Percentiles rank a stretch among this genome's conserved stretches.
phyloP scores from a whole-genome alignment of 192 early-diverging fungal species.

The Obelidium mucronatum region DNA sequence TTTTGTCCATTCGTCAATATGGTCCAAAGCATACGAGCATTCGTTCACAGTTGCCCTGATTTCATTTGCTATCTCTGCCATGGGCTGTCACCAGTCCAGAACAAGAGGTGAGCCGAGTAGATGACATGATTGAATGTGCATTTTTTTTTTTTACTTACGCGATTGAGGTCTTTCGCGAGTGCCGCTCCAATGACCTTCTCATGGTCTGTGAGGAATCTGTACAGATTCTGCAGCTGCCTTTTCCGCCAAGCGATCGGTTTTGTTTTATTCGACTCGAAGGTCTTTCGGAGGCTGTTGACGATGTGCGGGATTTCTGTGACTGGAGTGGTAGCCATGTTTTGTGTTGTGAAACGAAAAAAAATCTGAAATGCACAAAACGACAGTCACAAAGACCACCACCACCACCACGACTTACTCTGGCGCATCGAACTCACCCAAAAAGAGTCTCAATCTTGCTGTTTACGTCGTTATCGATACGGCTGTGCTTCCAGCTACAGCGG shows the following conservation, averaged over 20 bases:
- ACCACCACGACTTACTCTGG: not conserved
- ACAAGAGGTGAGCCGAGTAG: conserved; percentile 27
- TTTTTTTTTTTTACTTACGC: conserved; percentile 41
- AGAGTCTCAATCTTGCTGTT: conserved; percentile 34
- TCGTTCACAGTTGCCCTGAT: conserved; percentile 32
- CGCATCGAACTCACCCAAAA: not conserved
- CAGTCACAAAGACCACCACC: not conserved
- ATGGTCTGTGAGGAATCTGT: conserved; percentile 9
- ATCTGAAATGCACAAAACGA: not conserved
- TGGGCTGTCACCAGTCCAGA: not conserved
- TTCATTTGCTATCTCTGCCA: not conserved
- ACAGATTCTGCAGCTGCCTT: conserved; percentile 45
- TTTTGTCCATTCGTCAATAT: conserved; percentile 49
- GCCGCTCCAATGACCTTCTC: not conserved
- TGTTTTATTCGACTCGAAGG: conserved; percentile 43
- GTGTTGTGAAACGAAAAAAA: not conserved
- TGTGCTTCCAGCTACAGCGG: conserved; percentile 63
- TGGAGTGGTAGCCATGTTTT: not conserved
- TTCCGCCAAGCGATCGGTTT: conserved; percentile 43
- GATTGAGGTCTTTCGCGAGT: not conserved
- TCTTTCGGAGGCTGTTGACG: conserved; percentile 40
- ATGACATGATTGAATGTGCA: conserved; percentile 27
- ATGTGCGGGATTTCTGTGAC: conserved; percentile 21
- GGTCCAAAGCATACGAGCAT: conserved; percentile 39
- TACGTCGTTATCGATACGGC: conserved; percentile 86